phyloP scores from a whole-genome alignment of 2,329 filamentous ascomycete species.

The Epichloe sibirici region DNA sequence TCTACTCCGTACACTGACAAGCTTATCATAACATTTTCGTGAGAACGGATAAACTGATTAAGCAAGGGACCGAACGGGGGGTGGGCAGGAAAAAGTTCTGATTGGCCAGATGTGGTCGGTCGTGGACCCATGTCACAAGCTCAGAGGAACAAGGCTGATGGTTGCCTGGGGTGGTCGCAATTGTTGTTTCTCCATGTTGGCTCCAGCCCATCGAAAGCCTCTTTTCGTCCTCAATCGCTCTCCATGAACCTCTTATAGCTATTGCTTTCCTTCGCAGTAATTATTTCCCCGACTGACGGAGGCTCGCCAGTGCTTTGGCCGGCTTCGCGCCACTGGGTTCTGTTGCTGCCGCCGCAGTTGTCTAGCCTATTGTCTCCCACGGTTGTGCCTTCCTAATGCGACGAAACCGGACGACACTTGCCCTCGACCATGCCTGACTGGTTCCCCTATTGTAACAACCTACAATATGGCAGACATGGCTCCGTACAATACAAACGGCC shows the following conservation, averaged over 20 bases:
- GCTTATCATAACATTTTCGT: slow-evolving; percentile 1
- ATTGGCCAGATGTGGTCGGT: slow-evolving; percentile 1
- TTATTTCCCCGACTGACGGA: neutral
- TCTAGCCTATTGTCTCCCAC: slow-evolving; percentile 1
- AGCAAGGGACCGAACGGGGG: slow-evolving; percentile 10
- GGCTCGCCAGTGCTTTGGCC: neutral
- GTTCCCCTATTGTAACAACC: slow-evolving; percentile 14
- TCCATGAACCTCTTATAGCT: neutral
- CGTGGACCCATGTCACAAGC: slow-evolving; percentile 1
- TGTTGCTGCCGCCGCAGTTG: slow-evolving; percentile 1
- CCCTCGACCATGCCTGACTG: slow-evolving; percentile 20
- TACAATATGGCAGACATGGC: slow-evolving; percentile 21
- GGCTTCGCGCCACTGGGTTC: neutral
- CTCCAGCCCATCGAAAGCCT: neutral
- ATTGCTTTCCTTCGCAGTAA: neutral
- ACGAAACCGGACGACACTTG: slow-evolving; percentile 15
- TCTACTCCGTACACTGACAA: neutral
- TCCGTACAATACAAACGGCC: slow-evolving; percentile 17
- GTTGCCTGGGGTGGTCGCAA: neutral
- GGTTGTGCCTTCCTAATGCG: slow-evolving; percentile 14
- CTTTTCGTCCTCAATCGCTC: neutral
- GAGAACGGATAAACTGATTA: slow-evolving; percentile 20
- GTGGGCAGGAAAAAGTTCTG: slow-evolving; percentile 12
- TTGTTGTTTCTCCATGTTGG: neutral
- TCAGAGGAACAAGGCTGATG: neutral